Evolutionary conservation across 495 filamentous ascomycete species (phyloP).

Genomic region (Collariella sp.): DNA sequence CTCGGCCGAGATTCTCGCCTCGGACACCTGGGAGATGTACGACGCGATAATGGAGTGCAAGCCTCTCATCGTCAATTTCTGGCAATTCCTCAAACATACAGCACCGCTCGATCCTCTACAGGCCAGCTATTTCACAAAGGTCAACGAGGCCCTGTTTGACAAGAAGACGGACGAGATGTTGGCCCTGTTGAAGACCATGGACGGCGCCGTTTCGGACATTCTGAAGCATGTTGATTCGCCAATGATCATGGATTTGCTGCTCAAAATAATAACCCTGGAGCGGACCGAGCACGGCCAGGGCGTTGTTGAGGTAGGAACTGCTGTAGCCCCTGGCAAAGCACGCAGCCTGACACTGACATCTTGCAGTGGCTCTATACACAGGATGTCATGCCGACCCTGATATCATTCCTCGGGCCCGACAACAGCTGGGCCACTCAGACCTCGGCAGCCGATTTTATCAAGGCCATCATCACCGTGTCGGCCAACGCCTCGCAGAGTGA

Average conservation of each 20-base stretch:
- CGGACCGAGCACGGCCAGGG: conserved; percentile 85
- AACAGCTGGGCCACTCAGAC: conserved; percentile 83
- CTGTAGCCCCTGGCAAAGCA: neutral
- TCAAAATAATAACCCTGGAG: conserved; percentile 96
- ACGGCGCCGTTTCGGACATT: conserved; percentile 73
- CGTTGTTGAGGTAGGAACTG: conserved; percentile 73
- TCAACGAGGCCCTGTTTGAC: conserved; percentile 92
- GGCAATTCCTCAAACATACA: conserved; percentile 74
- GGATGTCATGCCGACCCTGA: conserved; percentile 77
- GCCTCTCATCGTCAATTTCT: conserved; percentile 69
- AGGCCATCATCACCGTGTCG: conserved; percentile 97
- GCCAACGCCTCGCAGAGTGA: conserved; percentile 97
- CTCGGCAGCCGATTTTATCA: conserved; percentile 94
- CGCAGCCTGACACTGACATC: conserved; percentile 15
- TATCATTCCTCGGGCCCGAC: conserved; percentile 78
- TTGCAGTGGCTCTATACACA: conserved; percentile 85
- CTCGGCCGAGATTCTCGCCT: conserved; percentile 85
- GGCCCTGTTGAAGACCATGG: conserved; percentile 71
- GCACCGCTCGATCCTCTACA: conserved; percentile 82
- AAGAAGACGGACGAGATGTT: conserved; percentile 98
- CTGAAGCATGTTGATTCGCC: conserved; percentile 94
- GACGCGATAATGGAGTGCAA: conserved; percentile 86
- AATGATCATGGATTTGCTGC: conserved; percentile 95
- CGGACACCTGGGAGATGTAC: conserved; percentile 92
- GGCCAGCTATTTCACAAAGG: conserved; percentile 96